Conservation (phyloP, 345 rosid species). For the Populus alba region DNA sequence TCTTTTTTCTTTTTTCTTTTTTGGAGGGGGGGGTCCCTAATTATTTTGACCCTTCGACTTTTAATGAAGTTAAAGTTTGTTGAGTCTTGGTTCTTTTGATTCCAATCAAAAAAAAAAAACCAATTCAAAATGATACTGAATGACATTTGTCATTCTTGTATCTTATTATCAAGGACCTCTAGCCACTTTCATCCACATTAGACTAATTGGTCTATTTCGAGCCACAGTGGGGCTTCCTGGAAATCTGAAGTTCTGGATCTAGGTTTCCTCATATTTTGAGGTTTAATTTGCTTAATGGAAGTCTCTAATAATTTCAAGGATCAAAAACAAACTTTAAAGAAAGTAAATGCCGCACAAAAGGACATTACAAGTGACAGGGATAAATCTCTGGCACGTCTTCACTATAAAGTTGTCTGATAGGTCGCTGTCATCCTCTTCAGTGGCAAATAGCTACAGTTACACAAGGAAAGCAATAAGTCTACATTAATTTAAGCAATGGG, state of each 20-base stretch:
- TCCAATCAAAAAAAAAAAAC: not conserved
- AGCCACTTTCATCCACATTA: not conserved
- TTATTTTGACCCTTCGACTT: not conserved
- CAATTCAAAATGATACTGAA: not conserved
- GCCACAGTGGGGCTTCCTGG: not conserved
- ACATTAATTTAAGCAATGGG: conserved; percentile 4
- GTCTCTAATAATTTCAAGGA: not conserved
- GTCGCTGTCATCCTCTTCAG: conserved; percentile 78
- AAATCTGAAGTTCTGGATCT: not conserved
- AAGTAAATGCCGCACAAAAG: conserved; percentile 4
- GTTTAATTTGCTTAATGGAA: not conserved
- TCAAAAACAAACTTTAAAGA: not conserved
- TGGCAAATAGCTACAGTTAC: conserved; percentile 58
- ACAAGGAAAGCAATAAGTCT: conserved; percentile 4
- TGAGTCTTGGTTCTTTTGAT: too few species aligned
- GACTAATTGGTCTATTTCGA: not conserved
- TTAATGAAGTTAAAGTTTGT: too few species aligned
- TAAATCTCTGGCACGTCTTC: conserved; percentile 90
- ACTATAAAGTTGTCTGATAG: conserved; percentile 80
- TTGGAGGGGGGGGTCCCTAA: not conserved
- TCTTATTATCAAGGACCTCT: not conserved
- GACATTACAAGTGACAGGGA: conserved; percentile 81
- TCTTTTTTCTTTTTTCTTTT: too few species aligned
- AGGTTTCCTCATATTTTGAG: not conserved
- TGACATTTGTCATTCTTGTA: not conserved